Base-by-base conservation (phyloP, 495 filamentous ascomycete species). In the Tetracladium marchalianum region DNA sequence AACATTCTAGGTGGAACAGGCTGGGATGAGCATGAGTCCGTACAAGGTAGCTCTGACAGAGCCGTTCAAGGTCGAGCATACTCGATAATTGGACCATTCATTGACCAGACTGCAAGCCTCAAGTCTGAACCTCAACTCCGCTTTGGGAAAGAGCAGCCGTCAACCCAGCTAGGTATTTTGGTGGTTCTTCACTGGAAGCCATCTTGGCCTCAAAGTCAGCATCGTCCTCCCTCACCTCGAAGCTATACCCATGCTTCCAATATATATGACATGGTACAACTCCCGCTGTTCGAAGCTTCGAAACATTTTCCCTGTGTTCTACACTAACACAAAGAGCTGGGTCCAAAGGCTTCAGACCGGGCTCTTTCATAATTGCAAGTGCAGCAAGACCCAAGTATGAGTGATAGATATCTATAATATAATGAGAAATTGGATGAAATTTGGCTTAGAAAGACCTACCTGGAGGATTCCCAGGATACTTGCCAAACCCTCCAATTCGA, bases 401-500 rank as follows among this genome's bases (percentile, higher is more conserved):
- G 56, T 98, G 92, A 52, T 94, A 81, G 19, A 96, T 74, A 65
- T 98, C 92, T 57, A 19, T 19, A 68, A 38, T 22, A 37, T 27
- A 3, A 7, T 27, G 31, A 34, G 7, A 43, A n/a, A 12, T 27
- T 35, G 31, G 44, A 17, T 48, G 4, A 53, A 44, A 12, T 52
- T 52, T 17, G 17, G 17, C 16, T 16, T 39, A 10, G 17, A 32
- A 36, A 11, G 36, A 39, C 77, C 10, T 13, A 58, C 52, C 56
- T 39, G 92, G 92, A 49, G 77, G 76, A 47, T 85, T 80, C 22
- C 85, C 85, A 0, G 87, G 81, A 9, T 74, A 59, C 57, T 98
- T 97, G 4, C 82, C 82, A 65, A 97, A 96, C 0, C 92, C 92
- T 40, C 92, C 92, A 13, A 95, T 80, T 17, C 78, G 56, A 61